These are phyloP conservation scores for Candida nanaspora DNA, from an alignment of 805 yeast genomes.

Conservation along the genomic window DNA sequence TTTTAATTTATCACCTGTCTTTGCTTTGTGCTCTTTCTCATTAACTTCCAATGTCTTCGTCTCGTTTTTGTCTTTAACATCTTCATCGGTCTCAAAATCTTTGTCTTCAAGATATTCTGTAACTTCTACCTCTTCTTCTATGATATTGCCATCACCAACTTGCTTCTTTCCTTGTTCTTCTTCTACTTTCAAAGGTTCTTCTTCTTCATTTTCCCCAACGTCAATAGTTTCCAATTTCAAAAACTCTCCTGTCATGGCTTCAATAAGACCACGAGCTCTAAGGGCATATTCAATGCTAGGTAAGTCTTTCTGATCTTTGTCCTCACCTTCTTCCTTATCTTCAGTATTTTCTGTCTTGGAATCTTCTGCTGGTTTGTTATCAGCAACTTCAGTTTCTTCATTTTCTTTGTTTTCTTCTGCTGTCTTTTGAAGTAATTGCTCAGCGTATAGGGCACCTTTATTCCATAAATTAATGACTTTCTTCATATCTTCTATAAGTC, in stretches of 20 bases:
- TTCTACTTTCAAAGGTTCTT: slow-evolving; percentile 8
- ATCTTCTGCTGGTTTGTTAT: slow-evolving; percentile 7
- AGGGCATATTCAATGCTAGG: slow-evolving; percentile 33
- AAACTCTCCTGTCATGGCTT: slow-evolving; percentile 28
- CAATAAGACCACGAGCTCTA: slow-evolving; percentile 32
- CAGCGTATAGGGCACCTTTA: slow-evolving; percentile 33
- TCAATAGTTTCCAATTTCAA: slow-evolving; percentile 27
- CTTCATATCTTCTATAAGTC: slow-evolving; percentile 45
- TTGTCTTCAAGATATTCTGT: slow-evolving; percentile 23
- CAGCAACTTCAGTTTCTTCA: slow-evolving; percentile 5
- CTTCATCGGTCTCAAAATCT: slow-evolving; percentile 18
- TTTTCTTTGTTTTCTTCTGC: slow-evolving; percentile 10
- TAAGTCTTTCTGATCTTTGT: slow-evolving; percentile 11
- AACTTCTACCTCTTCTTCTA: slow-evolving; percentile 38
- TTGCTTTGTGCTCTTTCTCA: slow-evolving; percentile 7
- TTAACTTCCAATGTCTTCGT: slow-evolving; percentile 4
- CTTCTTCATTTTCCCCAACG: slow-evolving; percentile 6
- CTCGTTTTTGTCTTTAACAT: slow-evolving; percentile 5
- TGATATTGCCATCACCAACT: slow-evolving; percentile 18
- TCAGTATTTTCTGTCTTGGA: slow-evolving; percentile 4
- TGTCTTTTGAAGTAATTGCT: slow-evolving; percentile 30
- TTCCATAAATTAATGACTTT: slow-evolving; percentile 53
- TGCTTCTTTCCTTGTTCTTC: slow-evolving; percentile 4
- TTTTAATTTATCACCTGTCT: slow-evolving; percentile 11
- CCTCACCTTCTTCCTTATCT: background rate